phyloP scores from a whole-genome alignment of 1,284 basidiomycete species.

The Leccinum colubrinum region DNA sequence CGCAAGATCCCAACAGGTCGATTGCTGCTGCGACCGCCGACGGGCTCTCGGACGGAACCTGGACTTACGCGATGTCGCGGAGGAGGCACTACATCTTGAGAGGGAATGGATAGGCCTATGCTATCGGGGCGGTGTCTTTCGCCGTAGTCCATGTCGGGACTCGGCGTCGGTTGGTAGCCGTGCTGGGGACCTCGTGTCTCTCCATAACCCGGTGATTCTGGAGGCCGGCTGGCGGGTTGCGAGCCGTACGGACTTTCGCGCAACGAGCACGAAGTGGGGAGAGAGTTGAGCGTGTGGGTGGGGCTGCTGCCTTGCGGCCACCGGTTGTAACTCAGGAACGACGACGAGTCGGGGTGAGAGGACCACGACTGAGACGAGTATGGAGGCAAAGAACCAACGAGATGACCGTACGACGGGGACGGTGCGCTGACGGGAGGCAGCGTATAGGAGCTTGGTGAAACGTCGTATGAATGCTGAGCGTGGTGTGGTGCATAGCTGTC shows the following conservation, averaged over 20 bases:
- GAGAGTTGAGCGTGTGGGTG: slow-evolving; percentile 32
- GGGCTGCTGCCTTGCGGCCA: slow-evolving; percentile 41
- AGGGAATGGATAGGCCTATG: slow-evolving; percentile 21
- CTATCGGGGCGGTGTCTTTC: slow-evolving; percentile 33
- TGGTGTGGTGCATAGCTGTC: slow-evolving; percentile 43
- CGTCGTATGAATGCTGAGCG: slow-evolving; percentile 32
- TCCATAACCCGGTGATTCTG: slow-evolving; percentile 28
- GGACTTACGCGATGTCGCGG: slow-evolving; percentile 57
- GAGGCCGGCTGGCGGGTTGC: slow-evolving; percentile 18
- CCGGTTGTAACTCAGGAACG: slow-evolving; percentile 35
- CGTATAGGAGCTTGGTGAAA: slow-evolving; percentile 29
- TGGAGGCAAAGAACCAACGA: slow-evolving; percentile 26
- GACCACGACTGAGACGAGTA: slow-evolving; percentile 54
- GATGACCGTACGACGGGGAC: slow-evolving; percentile 27
- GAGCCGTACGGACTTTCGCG: slow-evolving; percentile 31
- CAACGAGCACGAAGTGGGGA: slow-evolving; percentile 29
- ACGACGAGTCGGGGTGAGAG: slow-evolving; percentile 37
- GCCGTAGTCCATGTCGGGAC: slow-evolving; percentile 41
- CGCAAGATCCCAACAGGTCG: slow-evolving; percentile 72
- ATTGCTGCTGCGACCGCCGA: slow-evolving; percentile 40
- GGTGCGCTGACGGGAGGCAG: slow-evolving; percentile 32
- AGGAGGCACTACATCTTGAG: slow-evolving; percentile 58
- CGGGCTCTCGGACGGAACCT: slow-evolving; percentile 31
- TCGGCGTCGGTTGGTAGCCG: slow-evolving; percentile 40
- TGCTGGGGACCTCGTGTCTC: slow-evolving; percentile 29